Percentiles rank a stretch among this genome's conserved stretches.
Conservation (phyloP, 257 asterid species). For the Echites panduratus region DNA sequence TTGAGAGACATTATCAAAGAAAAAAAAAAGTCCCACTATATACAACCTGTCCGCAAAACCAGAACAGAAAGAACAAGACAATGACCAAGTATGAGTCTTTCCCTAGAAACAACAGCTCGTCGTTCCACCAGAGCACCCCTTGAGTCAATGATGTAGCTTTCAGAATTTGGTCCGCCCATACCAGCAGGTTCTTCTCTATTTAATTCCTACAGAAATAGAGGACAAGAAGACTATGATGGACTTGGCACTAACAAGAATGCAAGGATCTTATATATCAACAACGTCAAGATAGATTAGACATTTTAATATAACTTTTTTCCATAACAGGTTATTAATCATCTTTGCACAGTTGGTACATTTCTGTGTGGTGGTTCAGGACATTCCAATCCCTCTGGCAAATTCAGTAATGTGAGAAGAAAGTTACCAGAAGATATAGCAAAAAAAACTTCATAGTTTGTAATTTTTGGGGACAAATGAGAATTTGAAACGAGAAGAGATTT, state of each 20-base stretch:
- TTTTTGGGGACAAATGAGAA: not conserved
- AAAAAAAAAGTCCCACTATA: constrained; percentile 1
- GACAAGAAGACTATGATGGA: not conserved
- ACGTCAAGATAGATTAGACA: not conserved
- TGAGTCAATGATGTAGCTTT: constrained; percentile 76
- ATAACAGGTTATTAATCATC: not conserved
- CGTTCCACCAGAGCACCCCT: constrained; percentile 88
- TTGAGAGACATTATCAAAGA: constrained; percentile 5
- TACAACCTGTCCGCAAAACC: constrained; percentile 77
- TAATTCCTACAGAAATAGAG: constrained; percentile 58
- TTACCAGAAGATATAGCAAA: not conserved
- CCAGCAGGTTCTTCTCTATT: constrained; percentile 90
- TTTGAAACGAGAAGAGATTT: not conserved
- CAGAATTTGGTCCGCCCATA: constrained; percentile 84
- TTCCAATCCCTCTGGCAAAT: not conserved
- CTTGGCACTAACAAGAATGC: not conserved
- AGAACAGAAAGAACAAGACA: constrained; percentile 87
- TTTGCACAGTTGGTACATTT: not conserved
- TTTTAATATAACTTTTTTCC: not conserved
- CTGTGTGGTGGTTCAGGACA: not conserved
- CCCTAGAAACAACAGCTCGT: constrained; percentile 83
- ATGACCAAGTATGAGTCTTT: constrained; percentile 88
- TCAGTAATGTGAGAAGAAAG: not conserved
- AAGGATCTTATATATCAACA: not conserved
- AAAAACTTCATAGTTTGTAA: not conserved